Evolutionary conservation across 352 stramenopile genomes (phyloP).

Genomic region (Saprolegnia diclina): DNA sequence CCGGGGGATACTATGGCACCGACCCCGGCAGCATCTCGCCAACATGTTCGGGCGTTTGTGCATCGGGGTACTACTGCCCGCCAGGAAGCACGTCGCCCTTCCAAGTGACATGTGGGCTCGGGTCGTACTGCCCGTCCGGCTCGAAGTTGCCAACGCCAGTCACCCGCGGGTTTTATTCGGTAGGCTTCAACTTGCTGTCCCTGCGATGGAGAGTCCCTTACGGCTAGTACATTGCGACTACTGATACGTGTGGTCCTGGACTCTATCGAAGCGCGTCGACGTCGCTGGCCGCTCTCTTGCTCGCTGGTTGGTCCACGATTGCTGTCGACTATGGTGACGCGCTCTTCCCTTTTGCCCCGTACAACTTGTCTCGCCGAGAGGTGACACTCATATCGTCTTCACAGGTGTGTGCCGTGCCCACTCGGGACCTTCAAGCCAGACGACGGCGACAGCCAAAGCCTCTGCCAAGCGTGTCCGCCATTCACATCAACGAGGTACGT

Average conservation of each 20-base stretch:
- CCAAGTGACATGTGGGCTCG: constrained; percentile 44
- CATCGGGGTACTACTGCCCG: constrained; percentile 63
- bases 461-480: constrained; percentile 48
- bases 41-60: constrained; percentile 53
- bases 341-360: constrained; percentile 41
- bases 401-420: constrained; percentile 52
- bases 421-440: constrained; percentile 61
- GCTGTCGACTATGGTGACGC: constrained; percentile 55
- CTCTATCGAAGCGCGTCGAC: constrained; percentile 32
- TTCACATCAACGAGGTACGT: constrained; percentile 35
- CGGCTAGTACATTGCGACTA: constrained; percentile 6
- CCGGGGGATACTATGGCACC: constrained; percentile 50
- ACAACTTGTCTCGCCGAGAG: not conserved
- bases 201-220: not conserved
- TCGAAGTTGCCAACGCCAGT: constrained; percentile 30
- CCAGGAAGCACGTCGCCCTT: constrained; percentile 40
- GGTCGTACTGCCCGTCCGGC: constrained; percentile 43
- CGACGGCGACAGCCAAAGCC: constrained; percentile 38
- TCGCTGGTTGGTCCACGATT: constrained; percentile 42
- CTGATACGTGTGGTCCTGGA: constrained; percentile 38
- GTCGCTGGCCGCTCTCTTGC: constrained; percentile 38
- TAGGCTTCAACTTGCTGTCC: constrained; percentile 16
- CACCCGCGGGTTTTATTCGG: constrained; percentile 42
- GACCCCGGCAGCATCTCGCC: constrained; percentile 37
- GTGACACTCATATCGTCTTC: not conserved